Evolutionary conservation across 208 protist species (phyloP).

Genomic region (Crithidia acanthocephali): DNA sequence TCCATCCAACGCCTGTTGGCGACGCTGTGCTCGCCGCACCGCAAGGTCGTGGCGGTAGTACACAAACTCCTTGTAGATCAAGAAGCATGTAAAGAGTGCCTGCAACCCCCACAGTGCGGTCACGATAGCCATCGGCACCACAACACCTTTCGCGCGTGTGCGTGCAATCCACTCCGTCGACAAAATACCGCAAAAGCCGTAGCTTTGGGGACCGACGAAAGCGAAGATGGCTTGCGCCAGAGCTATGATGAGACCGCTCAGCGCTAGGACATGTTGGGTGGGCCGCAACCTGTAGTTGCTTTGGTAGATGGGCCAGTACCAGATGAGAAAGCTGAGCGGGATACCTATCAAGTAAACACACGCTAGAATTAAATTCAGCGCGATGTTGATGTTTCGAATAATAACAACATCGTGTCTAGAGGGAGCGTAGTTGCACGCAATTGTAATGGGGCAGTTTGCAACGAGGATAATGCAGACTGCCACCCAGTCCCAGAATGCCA

Average conservation of each 20-base stretch:
- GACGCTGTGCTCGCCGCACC: conserved; percentile 43
- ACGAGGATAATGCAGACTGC: conserved; percentile 58
- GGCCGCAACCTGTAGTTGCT: conserved; percentile 53
- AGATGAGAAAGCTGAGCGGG: conserved; percentile 70
- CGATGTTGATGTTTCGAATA: conserved; percentile 37
- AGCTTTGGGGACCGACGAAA: conserved; percentile 46
- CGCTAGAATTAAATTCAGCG: conserved; percentile 48
- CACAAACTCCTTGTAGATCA: conserved; percentile 55
- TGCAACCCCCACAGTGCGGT: conserved; percentile 55
- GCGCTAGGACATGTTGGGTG: conserved; percentile 52
- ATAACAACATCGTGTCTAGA: background rate
- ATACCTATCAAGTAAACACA: conserved; percentile 63
- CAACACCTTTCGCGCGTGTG: conserved; percentile 35
- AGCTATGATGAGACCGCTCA: conserved; percentile 61
- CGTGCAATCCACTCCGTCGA: conserved; percentile 39
- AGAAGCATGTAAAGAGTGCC: conserved; percentile 47
- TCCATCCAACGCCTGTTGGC: conserved; percentile 18
- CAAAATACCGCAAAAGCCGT: conserved; percentile 59
- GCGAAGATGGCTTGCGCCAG: conserved; percentile 59
- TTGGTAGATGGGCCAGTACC: conserved; percentile 71
- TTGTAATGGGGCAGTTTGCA: conserved; percentile 54
- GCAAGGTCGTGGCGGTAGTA: conserved; percentile 73
- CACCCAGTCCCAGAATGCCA: conserved; percentile 76
- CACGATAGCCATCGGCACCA: conserved; percentile 56
- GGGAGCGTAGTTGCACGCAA: conserved; percentile 44